Evolutionary conservation across 441 rosid species (phyloP), one percentile per base, ranked within the genome.

Genomic region (Bocquillonia castaneifolia): DNA sequence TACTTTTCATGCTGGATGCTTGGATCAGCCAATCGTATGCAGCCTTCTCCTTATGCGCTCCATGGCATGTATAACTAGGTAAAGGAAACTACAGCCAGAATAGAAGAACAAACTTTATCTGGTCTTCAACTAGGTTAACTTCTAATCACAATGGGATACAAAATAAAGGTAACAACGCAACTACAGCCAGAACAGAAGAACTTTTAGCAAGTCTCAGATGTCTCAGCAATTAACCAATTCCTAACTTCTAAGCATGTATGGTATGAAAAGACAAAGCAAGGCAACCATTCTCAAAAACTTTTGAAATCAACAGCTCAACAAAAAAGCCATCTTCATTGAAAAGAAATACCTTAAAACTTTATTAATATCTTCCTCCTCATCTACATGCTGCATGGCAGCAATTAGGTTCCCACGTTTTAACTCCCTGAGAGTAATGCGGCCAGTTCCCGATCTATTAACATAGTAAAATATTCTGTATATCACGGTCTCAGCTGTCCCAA

Each of bases 311-410:
- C 23, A 44, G 54, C 15, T 63, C 26, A 63, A 20, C 42, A 48
- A 64, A 48, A 40, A 44, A 56, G 34, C 28, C 39, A 50, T 12
- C 44, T 50, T 50, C 45, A 64, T 50, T 36, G 37, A 31, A 13
- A 29, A 40, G 57, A 42, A 40, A 68, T 37, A 93, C 98, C 97
- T 94, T 79, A 91, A 74, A 66, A 94, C 93, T 85, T 94, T 94
- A 84, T 94, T 94, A 69, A 94, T 94, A 75, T 94, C 99, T 59
- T 94, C 99, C 84, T 94, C 99, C 79, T 89, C 93, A 59, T 94
- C 97, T 59, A 83, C 90, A 78, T 90, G 92, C 58, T 71, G 86
- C 92, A 92, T 83, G 58, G 96, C 97, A 80, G 84, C 91, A 51
- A 87, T 76, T 71, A 94, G 77, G 72, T 94, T 86, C 67, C 97